phyloP scores from a whole-genome alignment of 345 rosid genomes.

The Eucalyptus curtisii region DNA sequence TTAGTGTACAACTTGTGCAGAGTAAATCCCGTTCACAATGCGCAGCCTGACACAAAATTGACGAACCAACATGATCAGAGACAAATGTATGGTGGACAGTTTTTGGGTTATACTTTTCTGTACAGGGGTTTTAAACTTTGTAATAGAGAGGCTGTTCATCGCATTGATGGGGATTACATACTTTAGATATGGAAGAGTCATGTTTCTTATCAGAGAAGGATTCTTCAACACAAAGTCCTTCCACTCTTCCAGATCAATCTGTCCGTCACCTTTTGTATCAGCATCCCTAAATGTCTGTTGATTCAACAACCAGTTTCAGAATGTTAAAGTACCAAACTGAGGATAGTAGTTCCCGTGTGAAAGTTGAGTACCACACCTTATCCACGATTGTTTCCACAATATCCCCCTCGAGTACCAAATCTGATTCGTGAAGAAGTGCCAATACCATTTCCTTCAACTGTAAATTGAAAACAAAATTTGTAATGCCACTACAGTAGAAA shows the following conservation, averaged over 20 bases:
- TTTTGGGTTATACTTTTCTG: background rate
- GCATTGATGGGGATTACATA: constrained; percentile 6
- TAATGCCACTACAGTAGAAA: background rate
- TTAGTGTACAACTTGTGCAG: no score
- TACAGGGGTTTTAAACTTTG: background rate
- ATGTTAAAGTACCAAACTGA: background rate
- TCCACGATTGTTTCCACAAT: constrained; percentile 53
- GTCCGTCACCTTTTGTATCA: constrained; percentile 51
- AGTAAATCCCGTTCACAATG: background rate
- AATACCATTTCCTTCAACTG: constrained; percentile 81
- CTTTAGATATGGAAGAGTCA: constrained; percentile 81
- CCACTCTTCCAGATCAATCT: constrained; percentile 77
- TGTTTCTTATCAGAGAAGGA: constrained; percentile 74
- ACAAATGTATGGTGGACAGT: background rate
- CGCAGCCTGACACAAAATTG: background rate
- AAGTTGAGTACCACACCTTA: constrained; percentile 26
- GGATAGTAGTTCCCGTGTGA: background rate
- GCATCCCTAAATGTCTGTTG: constrained; percentile 53
- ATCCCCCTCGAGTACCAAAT: constrained; percentile 50
- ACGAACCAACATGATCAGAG: background rate
- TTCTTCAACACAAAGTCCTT: constrained; percentile 46
- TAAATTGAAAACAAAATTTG: background rate
- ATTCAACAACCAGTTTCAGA: background rate
- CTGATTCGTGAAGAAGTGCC: constrained; percentile 76
- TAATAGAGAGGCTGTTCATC: background rate